Evolutionary conservation across 2,329 filamentous ascomycete species (phyloP).

Genomic region (Phoma sp.): DNA sequence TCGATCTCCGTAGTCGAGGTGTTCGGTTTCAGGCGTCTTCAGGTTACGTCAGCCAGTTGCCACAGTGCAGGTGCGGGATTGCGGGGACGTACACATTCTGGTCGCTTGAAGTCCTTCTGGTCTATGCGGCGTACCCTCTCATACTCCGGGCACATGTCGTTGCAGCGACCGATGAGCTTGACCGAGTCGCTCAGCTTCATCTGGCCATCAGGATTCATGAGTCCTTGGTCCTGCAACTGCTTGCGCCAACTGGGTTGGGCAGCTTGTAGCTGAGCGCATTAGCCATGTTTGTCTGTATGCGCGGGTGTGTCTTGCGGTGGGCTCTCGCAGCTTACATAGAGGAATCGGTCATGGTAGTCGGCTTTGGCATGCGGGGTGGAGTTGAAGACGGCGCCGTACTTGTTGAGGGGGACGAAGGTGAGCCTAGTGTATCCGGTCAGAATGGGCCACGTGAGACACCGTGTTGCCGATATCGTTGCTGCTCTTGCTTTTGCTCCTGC

Average conservation of each 20-base stretch:
- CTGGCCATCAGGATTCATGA: conserved; percentile 62
- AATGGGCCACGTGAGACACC: conserved; percentile 30
- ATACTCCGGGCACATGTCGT: conserved; percentile 69
- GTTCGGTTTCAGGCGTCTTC: conserved; percentile 42
- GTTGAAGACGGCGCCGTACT: conserved; percentile 17
- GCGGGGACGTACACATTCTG: conserved; percentile 60
- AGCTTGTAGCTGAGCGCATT: conserved; percentile 26
- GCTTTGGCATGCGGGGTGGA: conserved; percentile 32
- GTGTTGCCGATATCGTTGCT: no score
- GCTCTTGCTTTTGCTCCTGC: no score
- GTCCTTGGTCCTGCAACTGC: conserved; percentile 44
- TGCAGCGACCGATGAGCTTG: conserved; percentile 66
- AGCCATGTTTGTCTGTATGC: conserved; percentile 1
- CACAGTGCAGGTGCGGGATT: accelerated
- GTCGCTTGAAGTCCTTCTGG: conserved; percentile 66
- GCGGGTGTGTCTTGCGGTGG: not conserved
- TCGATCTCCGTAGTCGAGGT: conserved; percentile 38
- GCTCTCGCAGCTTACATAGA: conserved; percentile 28
- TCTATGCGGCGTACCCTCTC: conserved; percentile 67
- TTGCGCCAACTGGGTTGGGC: conserved; percentile 40
- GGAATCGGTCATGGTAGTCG: conserved; percentile 33
- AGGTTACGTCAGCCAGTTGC: conserved; percentile 1
- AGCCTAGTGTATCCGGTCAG: conserved; percentile 25
- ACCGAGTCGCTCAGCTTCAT: conserved; percentile 66
- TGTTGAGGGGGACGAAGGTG: conserved; percentile 2